phyloP scores from a whole-genome alignment of 2,329 filamentous ascomycete species.

The Raffaelea albimanens region DNA sequence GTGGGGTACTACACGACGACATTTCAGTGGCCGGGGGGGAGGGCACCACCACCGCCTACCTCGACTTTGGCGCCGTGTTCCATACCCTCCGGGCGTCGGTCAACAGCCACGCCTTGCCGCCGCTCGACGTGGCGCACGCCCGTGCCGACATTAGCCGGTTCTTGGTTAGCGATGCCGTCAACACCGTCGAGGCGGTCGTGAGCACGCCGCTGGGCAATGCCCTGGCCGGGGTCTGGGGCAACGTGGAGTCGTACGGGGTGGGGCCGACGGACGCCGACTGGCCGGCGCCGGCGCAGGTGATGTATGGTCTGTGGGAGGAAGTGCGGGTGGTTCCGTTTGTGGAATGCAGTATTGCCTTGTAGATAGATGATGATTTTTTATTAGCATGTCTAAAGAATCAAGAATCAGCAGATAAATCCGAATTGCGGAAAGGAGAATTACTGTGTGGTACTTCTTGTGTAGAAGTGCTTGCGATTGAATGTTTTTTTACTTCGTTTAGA shows the following conservation, averaged over 20 bases:
- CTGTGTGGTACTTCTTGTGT: no score
- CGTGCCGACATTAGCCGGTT: slow-evolving; percentile 2
- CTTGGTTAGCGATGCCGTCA: slow-evolving; percentile 2
- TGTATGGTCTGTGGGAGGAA: slow-evolving; percentile 1
- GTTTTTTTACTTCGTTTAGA: no score
- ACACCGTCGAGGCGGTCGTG: slow-evolving; percentile 4
- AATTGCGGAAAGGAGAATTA: no score
- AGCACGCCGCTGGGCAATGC: slow-evolving; percentile 5
- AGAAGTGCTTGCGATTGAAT: no score
- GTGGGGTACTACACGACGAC: slow-evolving; percentile 4
- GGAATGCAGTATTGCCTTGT: no score
- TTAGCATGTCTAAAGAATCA: no score
- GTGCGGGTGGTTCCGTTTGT: slow-evolving; percentile 1
- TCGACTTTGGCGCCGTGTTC: slow-evolving; percentile 6
- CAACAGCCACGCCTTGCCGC: slow-evolving; percentile 5
- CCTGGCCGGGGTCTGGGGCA: slow-evolving; percentile 1
- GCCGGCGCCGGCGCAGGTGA: background rate
- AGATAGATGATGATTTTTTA: no score
- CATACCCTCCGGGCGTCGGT: slow-evolving; percentile 4
- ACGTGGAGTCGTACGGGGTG: background rate
- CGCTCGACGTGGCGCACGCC: slow-evolving; percentile 3
- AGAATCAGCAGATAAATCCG: no score
- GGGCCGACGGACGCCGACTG: background rate
- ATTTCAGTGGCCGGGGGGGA: slow-evolving; percentile 1
- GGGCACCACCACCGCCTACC: background rate